A percentile compares a stretch with the other conserved stretches of the same genome.
Conservation (phyloP, 495 filamentous ascomycete species). For the Aspergillus baeticus region DNA sequence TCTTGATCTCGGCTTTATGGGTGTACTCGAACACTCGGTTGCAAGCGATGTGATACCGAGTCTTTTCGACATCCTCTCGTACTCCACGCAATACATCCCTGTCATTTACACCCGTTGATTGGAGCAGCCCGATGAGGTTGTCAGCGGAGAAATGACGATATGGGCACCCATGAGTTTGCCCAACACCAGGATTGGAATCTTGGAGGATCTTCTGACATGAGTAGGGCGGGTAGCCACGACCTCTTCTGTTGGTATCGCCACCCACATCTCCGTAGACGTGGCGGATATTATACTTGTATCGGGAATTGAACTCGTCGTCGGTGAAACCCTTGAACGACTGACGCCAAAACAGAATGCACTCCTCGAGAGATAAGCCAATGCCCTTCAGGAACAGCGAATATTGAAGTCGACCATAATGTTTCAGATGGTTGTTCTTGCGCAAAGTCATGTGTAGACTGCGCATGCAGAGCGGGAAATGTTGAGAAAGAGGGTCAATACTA, state of each 20-base stretch:
- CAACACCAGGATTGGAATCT: conserved; percentile 77
- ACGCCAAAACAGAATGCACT: conserved; percentile 95
- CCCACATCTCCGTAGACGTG: conserved; percentile 94
- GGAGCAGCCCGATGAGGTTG: conserved; percentile 74
- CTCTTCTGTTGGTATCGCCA: conserved; percentile 82
- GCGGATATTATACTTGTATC: conserved; percentile 94
- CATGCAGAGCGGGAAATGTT: conserved; percentile 96
- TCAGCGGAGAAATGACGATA: conserved; percentile 90
- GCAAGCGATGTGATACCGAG: conserved; percentile 92
- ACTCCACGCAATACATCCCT: conserved; percentile 74
- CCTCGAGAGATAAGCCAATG: conserved; percentile 85
- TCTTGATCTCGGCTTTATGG: conserved; percentile 84
- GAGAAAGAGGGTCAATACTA: conserved; percentile 76
- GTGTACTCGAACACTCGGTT: conserved; percentile 91
- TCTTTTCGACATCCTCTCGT: conserved; percentile 82
- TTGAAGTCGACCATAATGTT: conserved; percentile 91
- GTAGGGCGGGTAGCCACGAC: conserved; percentile 82
- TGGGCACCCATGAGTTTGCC: conserved; percentile 90
- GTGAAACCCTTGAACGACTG: conserved; percentile 76
- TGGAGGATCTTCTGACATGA: conserved; percentile 93
- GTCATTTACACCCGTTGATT: conserved; percentile 74
- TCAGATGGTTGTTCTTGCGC: conserved; percentile 81
- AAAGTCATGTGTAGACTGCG: conserved; percentile 79
- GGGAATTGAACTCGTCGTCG: conserved; percentile 91
- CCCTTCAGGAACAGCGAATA: conserved; percentile 98